phyloP scores from a whole-genome alignment of 2,329 filamentous ascomycete species.

The Diplodia mutila region DNA sequence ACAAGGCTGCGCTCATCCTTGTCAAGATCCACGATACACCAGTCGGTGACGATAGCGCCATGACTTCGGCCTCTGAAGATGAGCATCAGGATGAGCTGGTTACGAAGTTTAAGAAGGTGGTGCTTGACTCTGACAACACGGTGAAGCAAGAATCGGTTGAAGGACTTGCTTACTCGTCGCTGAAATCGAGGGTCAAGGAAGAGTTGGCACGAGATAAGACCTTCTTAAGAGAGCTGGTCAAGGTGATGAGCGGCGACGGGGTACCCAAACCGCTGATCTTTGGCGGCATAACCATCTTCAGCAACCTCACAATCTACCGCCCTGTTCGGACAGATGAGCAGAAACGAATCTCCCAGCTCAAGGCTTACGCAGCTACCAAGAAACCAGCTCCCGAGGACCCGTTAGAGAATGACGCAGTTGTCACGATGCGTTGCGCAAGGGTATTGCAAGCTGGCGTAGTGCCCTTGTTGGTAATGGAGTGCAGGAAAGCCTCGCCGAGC shows the following conservation, averaged over 20 bases:
- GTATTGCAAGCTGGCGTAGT: slow-evolving; percentile 80
- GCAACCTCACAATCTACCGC: slow-evolving; percentile 81
- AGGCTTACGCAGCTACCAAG: slow-evolving; percentile 87
- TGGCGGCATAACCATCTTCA: slow-evolving; percentile 81
- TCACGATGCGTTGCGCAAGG: slow-evolving; percentile 72
- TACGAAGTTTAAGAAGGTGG: slow-evolving; percentile 64
- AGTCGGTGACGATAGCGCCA: slow-evolving; percentile 25
- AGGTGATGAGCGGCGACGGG: slow-evolving; percentile 53
- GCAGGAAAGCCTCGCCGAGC: slow-evolving; percentile 71
- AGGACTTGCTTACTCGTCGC: slow-evolving; percentile 87
- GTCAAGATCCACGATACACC: slow-evolving; percentile 55
- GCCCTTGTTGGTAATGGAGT: slow-evolving; percentile 75
- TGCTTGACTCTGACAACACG: slow-evolving; percentile 62
- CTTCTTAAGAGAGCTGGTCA: slow-evolving; percentile 72
- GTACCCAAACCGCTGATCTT: slow-evolving; percentile 69
- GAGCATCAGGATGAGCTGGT: slow-evolving; percentile 52
- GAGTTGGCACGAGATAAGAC: slow-evolving; percentile 68
- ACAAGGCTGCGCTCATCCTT: slow-evolving; percentile 59
- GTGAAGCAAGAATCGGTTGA: slow-evolving; percentile 76
- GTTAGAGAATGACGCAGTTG: slow-evolving; percentile 75
- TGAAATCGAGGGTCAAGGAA: slow-evolving; percentile 85
- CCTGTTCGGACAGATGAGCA: slow-evolving; percentile 84
- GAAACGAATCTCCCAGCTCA: slow-evolving; percentile 87
- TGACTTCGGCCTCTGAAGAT: slow-evolving; percentile 29
- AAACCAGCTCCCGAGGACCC: slow-evolving; percentile 66